Percentiles rank a stretch among this genome's conserved stretches.
phyloP scores from a whole-genome alignment of 345 rosid genomes.

The Dimocarpus longan region DNA sequence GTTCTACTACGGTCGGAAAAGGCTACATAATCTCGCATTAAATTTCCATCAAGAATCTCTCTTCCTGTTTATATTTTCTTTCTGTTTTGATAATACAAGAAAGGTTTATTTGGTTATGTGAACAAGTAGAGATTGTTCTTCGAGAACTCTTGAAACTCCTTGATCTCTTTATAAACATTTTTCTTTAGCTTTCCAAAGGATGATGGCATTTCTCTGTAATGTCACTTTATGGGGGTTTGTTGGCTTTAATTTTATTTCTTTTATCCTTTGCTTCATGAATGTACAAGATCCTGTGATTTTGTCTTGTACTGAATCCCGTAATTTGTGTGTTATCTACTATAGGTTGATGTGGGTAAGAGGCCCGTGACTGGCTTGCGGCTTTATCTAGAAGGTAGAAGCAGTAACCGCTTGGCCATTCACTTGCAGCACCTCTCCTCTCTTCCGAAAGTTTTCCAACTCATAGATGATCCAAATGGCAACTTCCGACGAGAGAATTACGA shows the following conservation, averaged over 20 bases:
- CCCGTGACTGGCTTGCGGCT: conserved; percentile 96
- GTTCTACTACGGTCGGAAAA: not conserved
- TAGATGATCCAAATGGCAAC: conserved; percentile 60
- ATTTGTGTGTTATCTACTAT: conserved; percentile 22
- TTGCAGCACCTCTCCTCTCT: conserved; percentile 96
- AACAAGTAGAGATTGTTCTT: not conserved
- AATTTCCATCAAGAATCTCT: too few species aligned
- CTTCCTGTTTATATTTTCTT: not conserved
- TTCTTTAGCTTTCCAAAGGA: not conserved
- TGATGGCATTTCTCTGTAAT: too few species aligned
- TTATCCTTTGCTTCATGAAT: not conserved
- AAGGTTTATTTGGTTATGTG: not conserved
- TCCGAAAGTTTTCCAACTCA: conserved; percentile 79
- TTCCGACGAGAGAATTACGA: conserved; percentile 54
- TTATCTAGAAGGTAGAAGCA: conserved; percentile 88
- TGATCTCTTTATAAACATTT: not conserved
- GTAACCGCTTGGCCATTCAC: conserved; percentile 82
- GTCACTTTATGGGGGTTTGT: too few species aligned
- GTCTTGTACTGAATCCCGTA: conserved; percentile 9
- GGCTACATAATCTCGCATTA: too few species aligned
- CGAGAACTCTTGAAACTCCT: not conserved
- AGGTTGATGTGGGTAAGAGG: conserved; percentile 96
- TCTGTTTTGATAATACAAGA: not conserved
- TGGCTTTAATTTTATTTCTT: not conserved
- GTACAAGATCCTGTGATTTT: not conserved